Base-by-base conservation (phyloP, 2,329 filamentous ascomycete genomes). In the Hypoxylon sp. region DNA sequence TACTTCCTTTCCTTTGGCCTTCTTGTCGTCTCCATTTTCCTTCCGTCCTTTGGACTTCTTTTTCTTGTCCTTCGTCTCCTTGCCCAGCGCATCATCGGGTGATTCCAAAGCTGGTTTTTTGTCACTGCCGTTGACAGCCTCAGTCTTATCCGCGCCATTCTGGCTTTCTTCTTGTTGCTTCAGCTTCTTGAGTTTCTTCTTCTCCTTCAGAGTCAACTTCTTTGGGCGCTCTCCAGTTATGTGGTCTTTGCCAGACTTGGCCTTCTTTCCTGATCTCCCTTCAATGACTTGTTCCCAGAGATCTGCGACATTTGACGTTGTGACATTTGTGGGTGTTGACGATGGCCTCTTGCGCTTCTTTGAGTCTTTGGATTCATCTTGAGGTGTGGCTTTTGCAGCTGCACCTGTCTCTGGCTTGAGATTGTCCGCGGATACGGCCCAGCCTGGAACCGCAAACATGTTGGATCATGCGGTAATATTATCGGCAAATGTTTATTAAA, bases 401-500 rank as follows among this genome's bases (percentile, higher is more conserved):
- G 74, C 74, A 51, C 74, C 76, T 8, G 78, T 86, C 81, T 97
- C 93, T 31, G 88, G 81, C 80, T 93, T 94, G 70, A 97, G 87
- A 57, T 83, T 83, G 72, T 90, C 88, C 68, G 91, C 87, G 62
- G 93, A 89, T 37, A 98, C 86, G 42, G 93, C 93, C 94, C 95
- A 98, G 73, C 96, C 96, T 76, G 93, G 92, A 31, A 98, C 94
- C 9, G 94, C 91, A 80, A 98, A 98, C 95, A 98, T 95, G n/a
- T 44, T 67, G 64, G 46, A 63, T 48, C 22, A 50, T 63, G 58
- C 11, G 17, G 17, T 17, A 26, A 14, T 24, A 13, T 26, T 29
- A n/a, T 14, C 10, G 8, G 3, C 35, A 37, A 6, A 2, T 55
- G 24, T 46, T 24, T 37, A 13, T 2, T 47, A n/a, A 13, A 26